These are phyloP conservation scores for Huntiella omanensis DNA, from an alignment of 2,329 filamentous ascomycete genomes.

Conservation along the genomic window DNA sequence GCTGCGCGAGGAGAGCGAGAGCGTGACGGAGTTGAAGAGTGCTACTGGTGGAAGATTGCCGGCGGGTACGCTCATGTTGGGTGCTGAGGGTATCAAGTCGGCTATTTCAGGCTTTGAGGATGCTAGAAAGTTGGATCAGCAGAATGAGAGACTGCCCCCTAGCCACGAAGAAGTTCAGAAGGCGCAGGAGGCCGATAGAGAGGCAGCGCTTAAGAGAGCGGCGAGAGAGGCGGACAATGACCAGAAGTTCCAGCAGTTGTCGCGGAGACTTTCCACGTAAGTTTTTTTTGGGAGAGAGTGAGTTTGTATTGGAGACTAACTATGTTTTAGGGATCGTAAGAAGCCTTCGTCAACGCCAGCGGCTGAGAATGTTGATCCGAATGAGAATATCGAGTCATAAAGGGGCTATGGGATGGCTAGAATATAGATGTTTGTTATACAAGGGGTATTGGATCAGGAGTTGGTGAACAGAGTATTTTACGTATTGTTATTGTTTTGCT, in stretches of 20 bases:
- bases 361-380: conserved; percentile 1
- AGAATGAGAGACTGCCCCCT: conserved; percentile 88
- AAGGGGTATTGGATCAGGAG: background rate
- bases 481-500: background rate
- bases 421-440: background rate
- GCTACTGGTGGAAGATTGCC: conserved; percentile 82
- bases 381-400: background rate
- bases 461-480: background rate
- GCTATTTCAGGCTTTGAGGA: conserved; percentile 95
- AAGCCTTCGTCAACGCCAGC: conserved; percentile 2
- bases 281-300: conserved; percentile 19
- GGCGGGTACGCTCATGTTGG: conserved; percentile 91
- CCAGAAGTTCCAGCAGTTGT: conserved; percentile 66
- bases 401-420: background rate
- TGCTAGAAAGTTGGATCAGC: conserved; percentile 85
- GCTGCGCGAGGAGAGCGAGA: conserved; percentile 87
- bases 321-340: conserved; percentile 7
- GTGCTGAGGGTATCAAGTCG: conserved; percentile 95
- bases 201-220: conserved; percentile 70
- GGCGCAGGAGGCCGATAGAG: conserved; percentile 63
- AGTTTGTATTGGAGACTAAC: background rate
- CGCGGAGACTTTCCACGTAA: conserved; percentile 91
- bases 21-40: conserved; percentile 93
- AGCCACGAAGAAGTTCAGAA: conserved; percentile 79
- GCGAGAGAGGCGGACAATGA: conserved; percentile 83